These are phyloP conservation scores for Globisporangium uncinulatum DNA, from an alignment of 352 stramenopile genomes.

Conservation along the genomic window DNA sequence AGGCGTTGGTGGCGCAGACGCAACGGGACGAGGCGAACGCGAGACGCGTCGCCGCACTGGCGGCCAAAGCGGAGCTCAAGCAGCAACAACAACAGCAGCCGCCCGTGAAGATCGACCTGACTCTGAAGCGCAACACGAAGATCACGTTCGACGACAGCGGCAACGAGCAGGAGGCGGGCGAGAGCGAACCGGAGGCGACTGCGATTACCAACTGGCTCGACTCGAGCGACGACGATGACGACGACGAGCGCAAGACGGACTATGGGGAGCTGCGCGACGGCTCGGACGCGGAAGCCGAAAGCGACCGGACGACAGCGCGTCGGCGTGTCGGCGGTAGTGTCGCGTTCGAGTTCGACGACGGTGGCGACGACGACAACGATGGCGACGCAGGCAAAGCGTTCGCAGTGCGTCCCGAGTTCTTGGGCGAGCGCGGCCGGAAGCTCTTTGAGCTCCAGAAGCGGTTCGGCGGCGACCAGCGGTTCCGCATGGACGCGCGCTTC, in stretches of 20 bases:
- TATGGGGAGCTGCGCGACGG: constrained; percentile 19
- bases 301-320: constrained; percentile 5
- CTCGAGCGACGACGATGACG: constrained; percentile 15
- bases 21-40: constrained; percentile 30
- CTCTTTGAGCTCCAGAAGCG: constrained; percentile 82
- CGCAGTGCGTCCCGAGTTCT: constrained; percentile 63
- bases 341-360: constrained; percentile 16
- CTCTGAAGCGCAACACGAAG: constrained; percentile 39
- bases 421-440: constrained; percentile 59
- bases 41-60: constrained; percentile 45
- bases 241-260: constrained; percentile 10
- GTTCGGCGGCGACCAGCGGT: constrained; percentile 71
- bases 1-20: constrained; percentile 7
- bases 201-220: constrained; percentile 14
- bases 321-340: neutral
- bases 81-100: constrained; percentile 25
- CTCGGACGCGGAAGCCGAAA: constrained; percentile 47
- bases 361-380: constrained; percentile 19
- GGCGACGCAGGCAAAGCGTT: constrained; percentile 31
- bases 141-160: constrained; percentile 74
- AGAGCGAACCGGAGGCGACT: neutral
- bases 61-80: constrained; percentile 27
- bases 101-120: constrained; percentile 21
- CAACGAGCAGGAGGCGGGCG: constrained; percentile 32
- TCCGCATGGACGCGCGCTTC: constrained; percentile 73